Conservation (phyloP, 148 eudicot genomes). For the Beta vulgaris region DNA sequence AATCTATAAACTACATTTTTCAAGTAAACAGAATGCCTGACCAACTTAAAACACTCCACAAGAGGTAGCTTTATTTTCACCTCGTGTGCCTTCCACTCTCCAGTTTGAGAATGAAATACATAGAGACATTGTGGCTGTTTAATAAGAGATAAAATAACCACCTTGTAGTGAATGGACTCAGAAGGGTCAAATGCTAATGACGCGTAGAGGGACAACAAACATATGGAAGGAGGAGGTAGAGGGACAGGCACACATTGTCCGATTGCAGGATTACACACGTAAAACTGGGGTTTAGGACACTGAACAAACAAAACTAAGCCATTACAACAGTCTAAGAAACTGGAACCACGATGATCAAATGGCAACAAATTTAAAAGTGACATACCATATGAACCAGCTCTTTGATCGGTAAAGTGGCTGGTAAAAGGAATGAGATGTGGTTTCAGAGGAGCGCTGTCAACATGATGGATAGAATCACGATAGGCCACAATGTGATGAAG, state of each 20-base stretch:
- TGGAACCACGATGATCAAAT: background rate
- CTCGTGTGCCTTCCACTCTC: slow-evolving; percentile 1
- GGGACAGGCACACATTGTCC: slow-evolving; percentile 8
- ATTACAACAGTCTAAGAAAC: slow-evolving; percentile 7
- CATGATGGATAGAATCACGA: background rate
- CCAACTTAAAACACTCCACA: background rate
- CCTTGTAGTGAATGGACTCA: slow-evolving; percentile 6
- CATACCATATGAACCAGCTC: background rate
- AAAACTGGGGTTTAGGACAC: background rate
- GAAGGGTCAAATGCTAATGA: slow-evolving; percentile 15
- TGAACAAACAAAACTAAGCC: slow-evolving; percentile 12
- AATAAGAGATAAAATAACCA: background rate
- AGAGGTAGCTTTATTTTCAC: background rate
- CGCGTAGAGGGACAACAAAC: background rate
- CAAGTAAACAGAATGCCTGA: slow-evolving; percentile 3
- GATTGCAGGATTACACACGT: slow-evolving; percentile 12
- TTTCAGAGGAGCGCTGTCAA: background rate
- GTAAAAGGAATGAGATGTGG: background rate
- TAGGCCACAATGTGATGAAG: slow-evolving; percentile 1
- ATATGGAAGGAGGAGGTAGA: background rate
- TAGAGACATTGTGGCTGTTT: background rate
- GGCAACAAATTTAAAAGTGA: background rate
- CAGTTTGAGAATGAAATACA: slow-evolving; percentile 1
- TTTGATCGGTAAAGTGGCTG: background rate
- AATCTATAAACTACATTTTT: background rate